These are phyloP conservation scores for Lactarius pseudohatsudake DNA, from an alignment of 768 basidiomycete species.

Conservation along the genomic window DNA sequence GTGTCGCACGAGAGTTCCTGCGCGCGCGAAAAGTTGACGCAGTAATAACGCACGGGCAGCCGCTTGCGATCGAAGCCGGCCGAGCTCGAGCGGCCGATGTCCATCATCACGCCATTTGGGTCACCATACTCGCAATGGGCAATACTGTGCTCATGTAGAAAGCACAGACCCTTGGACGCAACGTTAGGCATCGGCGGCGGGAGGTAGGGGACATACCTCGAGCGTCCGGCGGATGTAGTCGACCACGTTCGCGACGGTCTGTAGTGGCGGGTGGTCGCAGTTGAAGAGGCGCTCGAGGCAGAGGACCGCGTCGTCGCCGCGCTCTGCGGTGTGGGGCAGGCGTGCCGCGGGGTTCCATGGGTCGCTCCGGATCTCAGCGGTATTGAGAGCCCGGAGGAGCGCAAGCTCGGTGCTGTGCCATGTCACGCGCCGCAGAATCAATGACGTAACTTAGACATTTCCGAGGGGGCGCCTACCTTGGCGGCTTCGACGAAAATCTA, in stretches of 20 bases:
- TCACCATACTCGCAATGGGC: conserved; percentile 23
- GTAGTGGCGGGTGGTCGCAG: conserved; percentile 47
- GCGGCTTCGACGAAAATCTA: conserved; percentile 27
- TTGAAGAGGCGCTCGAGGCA: conserved; percentile 47
- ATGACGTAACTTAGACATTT: background rate
- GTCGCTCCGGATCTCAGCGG: conserved; percentile 45
- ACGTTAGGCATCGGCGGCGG: background rate
- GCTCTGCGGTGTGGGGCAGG: conserved; percentile 45
- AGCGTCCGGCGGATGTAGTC: conserved; percentile 53
- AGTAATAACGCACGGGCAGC: conserved; percentile 28
- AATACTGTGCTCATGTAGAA: conserved; percentile 29
- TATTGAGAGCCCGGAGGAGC: conserved; percentile 47
- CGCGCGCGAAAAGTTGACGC: conserved; percentile 25
- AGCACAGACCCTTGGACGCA: conserved; percentile 24
- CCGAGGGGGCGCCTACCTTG: background rate
- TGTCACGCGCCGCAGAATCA: conserved; percentile 24
- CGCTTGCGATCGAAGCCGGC: conserved; percentile 23
- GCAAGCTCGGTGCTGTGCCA: conserved; percentile 37
- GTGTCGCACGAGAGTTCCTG: conserved; percentile 16
- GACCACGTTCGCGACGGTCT: conserved; percentile 48
- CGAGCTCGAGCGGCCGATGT: conserved; percentile 23
- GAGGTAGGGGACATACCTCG: conserved; percentile 38
- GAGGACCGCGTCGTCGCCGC: conserved; percentile 43
- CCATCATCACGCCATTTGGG: conserved; percentile 27
- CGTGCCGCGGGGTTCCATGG: conserved; percentile 57